These are phyloP conservation scores for Mycena indigotica DNA, from an alignment of 768 basidiomycete genomes.

Conservation along the genomic window DNA sequence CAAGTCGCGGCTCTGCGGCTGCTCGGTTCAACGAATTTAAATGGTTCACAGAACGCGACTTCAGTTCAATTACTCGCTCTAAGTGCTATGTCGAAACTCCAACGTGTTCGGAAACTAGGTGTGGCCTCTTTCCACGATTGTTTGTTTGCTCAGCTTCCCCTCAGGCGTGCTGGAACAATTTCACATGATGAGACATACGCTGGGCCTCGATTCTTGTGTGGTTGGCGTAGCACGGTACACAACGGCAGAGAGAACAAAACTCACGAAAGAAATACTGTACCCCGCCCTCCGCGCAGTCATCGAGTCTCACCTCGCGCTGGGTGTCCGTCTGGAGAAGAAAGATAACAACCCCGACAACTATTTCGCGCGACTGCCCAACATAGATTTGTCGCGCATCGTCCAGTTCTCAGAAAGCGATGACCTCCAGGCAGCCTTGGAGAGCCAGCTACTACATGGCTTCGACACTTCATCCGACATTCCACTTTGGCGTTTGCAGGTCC, in stretches of 20 bases:
- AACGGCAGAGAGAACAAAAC: background rate
- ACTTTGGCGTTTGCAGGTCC: conserved; percentile 41
- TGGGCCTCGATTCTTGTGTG: conserved; percentile 26
- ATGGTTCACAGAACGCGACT: background rate
- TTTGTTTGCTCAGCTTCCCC: background rate
- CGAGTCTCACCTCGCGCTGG: conserved; percentile 17
- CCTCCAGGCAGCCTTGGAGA: conserved; percentile 27
- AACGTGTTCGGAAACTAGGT: background rate
- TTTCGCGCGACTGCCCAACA: background rate
- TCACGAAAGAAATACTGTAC: conserved; percentile 23
- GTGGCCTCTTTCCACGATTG: background rate
- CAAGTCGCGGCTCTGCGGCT: background rate
- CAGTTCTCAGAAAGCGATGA: conserved; percentile 27
- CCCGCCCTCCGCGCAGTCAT: conserved; percentile 25
- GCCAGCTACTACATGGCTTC: conserved; percentile 29
- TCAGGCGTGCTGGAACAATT: conserved; percentile 21
- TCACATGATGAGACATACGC: conserved; percentile 20
- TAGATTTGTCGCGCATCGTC: conserved; percentile 27
- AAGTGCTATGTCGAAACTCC: background rate
- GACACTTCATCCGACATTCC: conserved; percentile 30
- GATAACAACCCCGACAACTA: background rate
- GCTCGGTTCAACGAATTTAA: background rate
- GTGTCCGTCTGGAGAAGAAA: conserved; percentile 16
- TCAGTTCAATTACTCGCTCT: background rate
- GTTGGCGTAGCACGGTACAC: conserved; percentile 24